These are phyloP conservation scores for Penicillium malachiteum DNA, from an alignment of 495 filamentous ascomycete species.

Conservation along the genomic window DNA sequence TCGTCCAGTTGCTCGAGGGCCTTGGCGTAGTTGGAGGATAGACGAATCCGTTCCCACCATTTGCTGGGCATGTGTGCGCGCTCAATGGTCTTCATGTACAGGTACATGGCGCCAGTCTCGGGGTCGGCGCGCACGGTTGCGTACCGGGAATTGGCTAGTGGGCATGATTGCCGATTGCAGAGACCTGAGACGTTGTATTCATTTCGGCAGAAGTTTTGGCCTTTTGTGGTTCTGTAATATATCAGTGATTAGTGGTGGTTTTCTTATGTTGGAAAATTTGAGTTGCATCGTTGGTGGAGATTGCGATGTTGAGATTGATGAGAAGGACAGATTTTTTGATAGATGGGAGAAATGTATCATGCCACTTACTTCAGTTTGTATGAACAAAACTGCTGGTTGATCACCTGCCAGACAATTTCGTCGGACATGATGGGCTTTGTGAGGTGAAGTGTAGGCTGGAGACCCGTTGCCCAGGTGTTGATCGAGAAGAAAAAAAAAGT, in stretches of 20 bases:
- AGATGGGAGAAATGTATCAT: neutral
- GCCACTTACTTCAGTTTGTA: slow-evolving; percentile 86
- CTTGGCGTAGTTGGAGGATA: slow-evolving; percentile 85
- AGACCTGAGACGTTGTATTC: slow-evolving; percentile 95
- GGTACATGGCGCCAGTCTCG: slow-evolving; percentile 79
- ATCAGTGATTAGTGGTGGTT: slow-evolving; percentile 12
- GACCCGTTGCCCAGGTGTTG: slow-evolving; percentile 22
- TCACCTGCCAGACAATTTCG: slow-evolving; percentile 97
- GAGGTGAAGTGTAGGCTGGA: slow-evolving; percentile 14
- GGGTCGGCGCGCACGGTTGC: slow-evolving; percentile 86
- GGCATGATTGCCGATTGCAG: slow-evolving; percentile 92
- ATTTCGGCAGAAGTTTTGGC: slow-evolving; percentile 91
- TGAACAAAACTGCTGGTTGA: slow-evolving; percentile 93
- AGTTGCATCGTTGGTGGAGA: neutral
- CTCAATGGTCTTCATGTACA: slow-evolving; percentile 97
- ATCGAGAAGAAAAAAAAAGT: slow-evolving; percentile 38
- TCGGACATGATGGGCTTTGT: slow-evolving; percentile 58
- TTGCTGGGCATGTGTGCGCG: slow-evolving; percentile 87
- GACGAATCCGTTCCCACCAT: slow-evolving; percentile 90
- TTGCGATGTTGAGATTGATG: neutral
- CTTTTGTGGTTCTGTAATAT: slow-evolving; percentile 72
- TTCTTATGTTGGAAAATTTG: slow-evolving; percentile 2
- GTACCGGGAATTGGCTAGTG: slow-evolving; percentile 93
- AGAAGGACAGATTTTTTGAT: neutral
- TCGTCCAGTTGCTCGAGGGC: slow-evolving; percentile 88